Evolutionary conservation across 176 grass and related monocot species (phyloP), one percentile per base, ranked within the genome.

Genomic region (Oryza punctata): DNA sequence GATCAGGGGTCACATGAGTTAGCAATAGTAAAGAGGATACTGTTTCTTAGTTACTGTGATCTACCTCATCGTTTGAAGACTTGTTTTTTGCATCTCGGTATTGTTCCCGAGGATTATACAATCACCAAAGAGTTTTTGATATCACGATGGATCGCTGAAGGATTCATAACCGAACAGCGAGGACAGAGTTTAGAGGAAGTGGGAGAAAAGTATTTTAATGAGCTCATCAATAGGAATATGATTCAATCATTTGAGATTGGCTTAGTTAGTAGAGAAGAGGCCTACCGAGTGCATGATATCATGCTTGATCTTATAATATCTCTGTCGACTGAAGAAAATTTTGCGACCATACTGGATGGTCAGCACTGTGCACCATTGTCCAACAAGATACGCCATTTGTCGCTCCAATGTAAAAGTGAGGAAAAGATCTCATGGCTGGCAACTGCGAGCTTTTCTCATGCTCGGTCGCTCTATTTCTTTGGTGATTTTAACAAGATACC

Each of bases 301-400:
- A 80, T 86, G 76, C 44, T 75, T 15, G 77, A 86, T 44, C 77
- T 86, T 65, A 65, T 86, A 1, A 75, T 68, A 66, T 86, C 61
- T 21, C 23, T 80, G 28, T 67, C 84, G 30, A 11, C 14, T 67
- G 38, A 86, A 80, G 77, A 86, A 73, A 80, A 86, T 13, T 86
- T 86, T 59, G 84, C 23, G 13, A 74, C 57, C 29, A 67, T 80
- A 80, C 12, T 73, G 21, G 23, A 26, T 67, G 44, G 16, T 43
- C 40, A 41, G 10, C 65, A 74, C 1, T 54, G 52, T 21, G 52
- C 76, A 86, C 30, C 30, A 30, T 28, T 30, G 6, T 6, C 27
- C 50, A 67, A 54, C 59, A 86, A 80, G 50, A 74, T 74, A 11
- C 43, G 44, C 1, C 77, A 61, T 29, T 32, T 86, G 10, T 80